Conservation (phyloP, 2,329 filamentous ascomycete genomes). For the Colletotrichum lupini region DNA sequence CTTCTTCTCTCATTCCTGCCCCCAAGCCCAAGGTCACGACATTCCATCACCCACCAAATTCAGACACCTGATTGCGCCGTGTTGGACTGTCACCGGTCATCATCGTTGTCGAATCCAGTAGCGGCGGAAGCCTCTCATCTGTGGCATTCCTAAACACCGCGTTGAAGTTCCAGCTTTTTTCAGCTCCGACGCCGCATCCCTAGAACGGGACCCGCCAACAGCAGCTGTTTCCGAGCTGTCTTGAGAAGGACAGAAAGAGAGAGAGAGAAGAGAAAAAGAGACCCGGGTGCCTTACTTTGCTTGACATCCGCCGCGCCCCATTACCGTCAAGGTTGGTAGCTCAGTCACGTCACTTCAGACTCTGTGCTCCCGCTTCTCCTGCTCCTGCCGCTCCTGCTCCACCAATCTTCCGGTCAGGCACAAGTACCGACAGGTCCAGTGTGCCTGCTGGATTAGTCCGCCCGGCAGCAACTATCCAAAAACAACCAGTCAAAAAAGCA, state of each 20-base stretch:
- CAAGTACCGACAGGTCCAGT: not conserved
- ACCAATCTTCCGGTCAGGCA: not conserved
- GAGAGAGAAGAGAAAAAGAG: not conserved
- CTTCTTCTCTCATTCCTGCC: not conserved
- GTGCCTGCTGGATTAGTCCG: not conserved
- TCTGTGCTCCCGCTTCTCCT: not conserved
- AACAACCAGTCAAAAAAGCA: not conserved
- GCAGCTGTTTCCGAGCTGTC: not conserved
- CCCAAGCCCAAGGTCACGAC: not conserved
- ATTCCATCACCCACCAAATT: not conserved
- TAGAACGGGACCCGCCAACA: conserved; percentile 3
- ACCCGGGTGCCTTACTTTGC: not conserved
- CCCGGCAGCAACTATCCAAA: not conserved
- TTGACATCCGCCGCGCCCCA: not conserved
- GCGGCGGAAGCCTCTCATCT: not conserved
- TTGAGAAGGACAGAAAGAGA: not conserved
- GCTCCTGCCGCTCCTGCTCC: not conserved
- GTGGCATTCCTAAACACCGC: conserved; percentile 20
- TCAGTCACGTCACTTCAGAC: not conserved
- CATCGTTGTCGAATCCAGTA: not conserved
- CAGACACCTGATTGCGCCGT: not conserved
- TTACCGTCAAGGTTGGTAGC: not conserved
- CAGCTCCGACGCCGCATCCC: conserved; percentile 38
- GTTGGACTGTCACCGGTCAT: not conserved
- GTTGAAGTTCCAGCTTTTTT: conserved; percentile 11